These are phyloP conservation scores for Colletotrichum acutatum DNA, from an alignment of 2,329 filamentous ascomycete species.

Conservation along the genomic window DNA sequence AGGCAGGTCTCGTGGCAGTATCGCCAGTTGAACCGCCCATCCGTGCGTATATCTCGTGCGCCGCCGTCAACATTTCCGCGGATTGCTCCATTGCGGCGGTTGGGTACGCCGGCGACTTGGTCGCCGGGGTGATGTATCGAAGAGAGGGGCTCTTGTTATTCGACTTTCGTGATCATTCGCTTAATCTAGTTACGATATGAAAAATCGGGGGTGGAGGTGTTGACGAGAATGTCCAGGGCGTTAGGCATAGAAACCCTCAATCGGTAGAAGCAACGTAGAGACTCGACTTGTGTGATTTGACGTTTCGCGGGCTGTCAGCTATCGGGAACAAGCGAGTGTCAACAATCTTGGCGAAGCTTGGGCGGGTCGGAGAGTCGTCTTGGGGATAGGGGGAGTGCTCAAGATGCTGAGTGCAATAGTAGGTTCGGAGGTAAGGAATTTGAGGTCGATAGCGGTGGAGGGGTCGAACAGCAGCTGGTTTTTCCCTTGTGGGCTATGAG, in stretches of 20 bases:
- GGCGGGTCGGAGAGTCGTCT: background rate
- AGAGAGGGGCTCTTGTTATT: constrained; percentile 7
- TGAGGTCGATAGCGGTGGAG: background rate
- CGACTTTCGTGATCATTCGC: constrained; percentile 26
- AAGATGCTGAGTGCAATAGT: background rate
- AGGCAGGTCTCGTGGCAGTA: constrained; percentile 53
- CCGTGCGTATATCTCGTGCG: constrained; percentile 33
- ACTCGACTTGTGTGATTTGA: background rate
- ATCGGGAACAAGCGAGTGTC: constrained; percentile 12
- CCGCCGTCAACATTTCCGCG: constrained; percentile 25
- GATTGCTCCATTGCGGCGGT: constrained; percentile 28
- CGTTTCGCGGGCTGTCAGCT: background rate
- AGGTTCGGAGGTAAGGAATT: background rate
- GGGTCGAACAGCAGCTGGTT: background rate
- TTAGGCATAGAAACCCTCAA: background rate
- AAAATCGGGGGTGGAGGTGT: background rate
- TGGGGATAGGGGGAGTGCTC: background rate
- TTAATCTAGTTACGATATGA: background rate
- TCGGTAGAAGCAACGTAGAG: background rate
- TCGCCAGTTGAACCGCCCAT: constrained; percentile 27
- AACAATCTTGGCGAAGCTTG: constrained; percentile 33
- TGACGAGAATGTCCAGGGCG: background rate
- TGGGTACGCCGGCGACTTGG: constrained; percentile 18
- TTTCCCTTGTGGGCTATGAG: background rate
- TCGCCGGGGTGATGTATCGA: constrained; percentile 30